phyloP scores from a whole-genome alignment of 2,329 filamentous ascomycete genomes.

The Cytospora paraplurivora region DNA sequence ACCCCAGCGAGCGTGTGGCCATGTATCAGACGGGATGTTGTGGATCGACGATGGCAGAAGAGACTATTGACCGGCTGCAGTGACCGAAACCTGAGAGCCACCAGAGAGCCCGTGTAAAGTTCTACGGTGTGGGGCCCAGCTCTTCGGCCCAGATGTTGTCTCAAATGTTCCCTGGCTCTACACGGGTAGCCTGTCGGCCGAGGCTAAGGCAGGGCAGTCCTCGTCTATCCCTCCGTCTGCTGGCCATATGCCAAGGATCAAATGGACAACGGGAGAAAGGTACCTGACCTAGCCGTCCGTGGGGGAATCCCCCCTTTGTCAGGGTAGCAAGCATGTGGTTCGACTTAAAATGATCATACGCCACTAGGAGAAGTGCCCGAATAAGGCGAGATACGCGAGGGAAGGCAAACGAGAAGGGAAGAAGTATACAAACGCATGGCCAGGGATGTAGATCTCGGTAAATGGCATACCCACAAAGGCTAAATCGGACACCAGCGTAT shows the following conservation, averaged over 20 bases:
- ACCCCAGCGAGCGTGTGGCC: not conserved
- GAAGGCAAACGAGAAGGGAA: not conserved
- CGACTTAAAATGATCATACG: not conserved
- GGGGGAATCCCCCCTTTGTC: not conserved
- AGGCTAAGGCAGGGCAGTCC: not conserved
- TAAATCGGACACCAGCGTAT: conserved; percentile 17
- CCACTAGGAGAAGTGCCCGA: not conserved
- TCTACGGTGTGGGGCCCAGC: not conserved
- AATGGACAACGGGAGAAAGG: not conserved
- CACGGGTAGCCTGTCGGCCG: not conserved
- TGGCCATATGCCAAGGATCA: not conserved
- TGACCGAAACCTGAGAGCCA: not conserved
- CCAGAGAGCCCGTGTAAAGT: not conserved
- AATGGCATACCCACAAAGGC: conserved; percentile 13
- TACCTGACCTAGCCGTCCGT: not conserved
- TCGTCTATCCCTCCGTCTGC: not conserved
- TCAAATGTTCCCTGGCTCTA: conserved; percentile 1
- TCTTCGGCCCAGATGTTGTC: conserved; percentile 2
- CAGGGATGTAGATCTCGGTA: conserved; percentile 11
- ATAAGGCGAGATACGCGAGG: not conserved
- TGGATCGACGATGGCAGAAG: conserved; percentile 1
- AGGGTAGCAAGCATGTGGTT: not conserved
- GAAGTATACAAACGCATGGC: not conserved
- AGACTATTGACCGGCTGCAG: conserved; percentile 16
- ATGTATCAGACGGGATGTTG: not conserved